A percentile compares a stretch with the other conserved stretches of the same genome.
These are phyloP conservation scores for Spinellus fusiger DNA, from an alignment of 192 early-diverging fungal genomes.

Conservation along the genomic window DNA sequence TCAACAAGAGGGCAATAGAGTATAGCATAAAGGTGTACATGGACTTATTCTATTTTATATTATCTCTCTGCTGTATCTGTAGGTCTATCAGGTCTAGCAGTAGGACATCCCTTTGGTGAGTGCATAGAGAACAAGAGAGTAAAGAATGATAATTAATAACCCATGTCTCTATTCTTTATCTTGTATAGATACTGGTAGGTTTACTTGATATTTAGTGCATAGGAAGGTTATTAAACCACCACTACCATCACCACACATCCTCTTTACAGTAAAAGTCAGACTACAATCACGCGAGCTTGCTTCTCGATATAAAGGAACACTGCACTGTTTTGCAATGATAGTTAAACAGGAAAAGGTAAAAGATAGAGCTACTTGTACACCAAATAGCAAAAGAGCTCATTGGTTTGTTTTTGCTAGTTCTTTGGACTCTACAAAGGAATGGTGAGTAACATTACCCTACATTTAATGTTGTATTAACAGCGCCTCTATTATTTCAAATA, in stretches of 20 bases:
- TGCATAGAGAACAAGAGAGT: background rate
- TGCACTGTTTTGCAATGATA: constrained; percentile 50
- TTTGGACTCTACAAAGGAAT: constrained; percentile 54
- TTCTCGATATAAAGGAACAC: constrained; percentile 49
- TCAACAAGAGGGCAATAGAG: background rate
- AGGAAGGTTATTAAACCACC: background rate
- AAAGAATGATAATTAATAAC: background rate
- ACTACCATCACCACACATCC: background rate
- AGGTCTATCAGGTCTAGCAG: constrained; percentile 52
- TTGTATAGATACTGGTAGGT: constrained; percentile 22
- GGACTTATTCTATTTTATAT: background rate
- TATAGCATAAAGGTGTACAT: background rate
- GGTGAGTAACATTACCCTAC: constrained; percentile 27
- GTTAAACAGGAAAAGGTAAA: constrained; percentile 50
- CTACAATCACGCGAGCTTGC: constrained; percentile 47
- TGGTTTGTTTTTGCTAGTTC: constrained; percentile 27
- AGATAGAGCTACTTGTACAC: no score
- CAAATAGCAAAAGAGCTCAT: no score
- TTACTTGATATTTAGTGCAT: background rate
- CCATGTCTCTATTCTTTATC: background rate
- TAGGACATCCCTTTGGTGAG: constrained; percentile 59
- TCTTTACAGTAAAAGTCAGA: constrained; percentile 45
- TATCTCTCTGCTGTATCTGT: background rate
- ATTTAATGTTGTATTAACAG: constrained; percentile 4
- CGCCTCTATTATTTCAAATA: constrained; percentile 7